Base-by-base conservation (phyloP, 768 basidiomycete genomes). In the Mycena rosella region DNA sequence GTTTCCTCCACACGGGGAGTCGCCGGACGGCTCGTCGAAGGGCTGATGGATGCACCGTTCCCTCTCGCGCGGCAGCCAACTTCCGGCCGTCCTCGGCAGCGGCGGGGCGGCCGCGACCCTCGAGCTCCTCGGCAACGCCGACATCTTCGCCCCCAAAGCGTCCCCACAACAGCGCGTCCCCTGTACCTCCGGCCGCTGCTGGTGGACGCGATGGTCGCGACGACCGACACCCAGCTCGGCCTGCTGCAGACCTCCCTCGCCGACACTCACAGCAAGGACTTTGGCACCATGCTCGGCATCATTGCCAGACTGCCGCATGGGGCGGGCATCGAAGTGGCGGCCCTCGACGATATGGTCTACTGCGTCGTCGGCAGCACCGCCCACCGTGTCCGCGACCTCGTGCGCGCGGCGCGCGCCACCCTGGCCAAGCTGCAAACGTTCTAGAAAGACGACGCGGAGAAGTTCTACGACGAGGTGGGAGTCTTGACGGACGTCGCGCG, bases 1-100 rank as follows among this genome's bases (percentile, higher is more conserved):
- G 7, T 49, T 0, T n/a, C 55, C 14, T 40, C 45, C 45, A 56
- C 45, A 13, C 44, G 34, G 11, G 45, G n/a, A 29, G 34, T 57
- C 30, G 63, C 55, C 26, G 55, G 63, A 6, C 57, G 29, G 34
- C 36, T 65, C 29, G 54, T 65, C 42, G 63, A 65, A 32, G 63
- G 63, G 14, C 24, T 65, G n/a, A 65, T 65, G 20, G n/a, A 65
- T 65, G 20, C 55, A 65, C 52, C 48, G 32, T 36, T 26, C 55
- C 32, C 53, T 56, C 30, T 38, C 40, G 4, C 29, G 36, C 40
- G 55, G 42, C 47, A 40, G n/a, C n/a, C n/a, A n/a, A n/a, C n/a
- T n/a, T 56, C 6, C 45, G 14, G n/a, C 55, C 51, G 51, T 58
- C n/a, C n/a, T 56, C 44, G 55, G 48, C 34, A 36, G 54, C 10